Evolutionary conservation across 2,329 filamentous ascomycete species (phyloP), one percentile per base, ranked within the genome.

Genomic region (Aspergillus proliferans): DNA sequence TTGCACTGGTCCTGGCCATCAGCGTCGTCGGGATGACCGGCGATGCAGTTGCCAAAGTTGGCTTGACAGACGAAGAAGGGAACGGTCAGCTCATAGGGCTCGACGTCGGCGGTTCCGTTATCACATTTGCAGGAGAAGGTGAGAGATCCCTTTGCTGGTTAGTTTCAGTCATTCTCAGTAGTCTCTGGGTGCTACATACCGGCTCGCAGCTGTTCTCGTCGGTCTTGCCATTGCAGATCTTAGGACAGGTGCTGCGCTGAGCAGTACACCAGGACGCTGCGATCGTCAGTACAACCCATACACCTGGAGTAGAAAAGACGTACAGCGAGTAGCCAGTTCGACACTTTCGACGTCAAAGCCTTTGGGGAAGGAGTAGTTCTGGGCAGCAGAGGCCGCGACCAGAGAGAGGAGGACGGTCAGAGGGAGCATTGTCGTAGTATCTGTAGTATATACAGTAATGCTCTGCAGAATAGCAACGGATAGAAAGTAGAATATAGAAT

Each of bases 31-130:
- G 74, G 67, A 59, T 76, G 58, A 49, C 66, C 60, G 24, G 54
- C n/a, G 50, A 77, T 73, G 61, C 77, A 80, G 57, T 77, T 71
- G 21, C 55, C 57, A 60, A 67, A 80, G 68, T 75, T 78, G 54
- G 68, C 68, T 59, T 76, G 61, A 71, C 83, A 86, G 65, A 81
- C 74, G 66, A 73, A 83, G 67, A 73, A 81, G 39, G 82, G 81
- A 44, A 86, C 70, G 21, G 80, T 81, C 66, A 79, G 70, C 47
- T 67, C 58, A 69, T 83, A 86, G 57, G 73, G 69, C 52, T 70
- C 64, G 58, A 83, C 74, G 60, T 82, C 75, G 56, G 81, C 80
- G 39, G 73, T 76, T 55, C 76, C 76, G 63, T 82, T 78, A 54
- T 60, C 54, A 73, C 83, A 86, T 45, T 71, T 70, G 69, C 83